Evolutionary conservation across 164 flowering plant genomes (phyloP), one percentile per base, ranked within the genome.

Genomic region (Aristolochia contorta): DNA sequence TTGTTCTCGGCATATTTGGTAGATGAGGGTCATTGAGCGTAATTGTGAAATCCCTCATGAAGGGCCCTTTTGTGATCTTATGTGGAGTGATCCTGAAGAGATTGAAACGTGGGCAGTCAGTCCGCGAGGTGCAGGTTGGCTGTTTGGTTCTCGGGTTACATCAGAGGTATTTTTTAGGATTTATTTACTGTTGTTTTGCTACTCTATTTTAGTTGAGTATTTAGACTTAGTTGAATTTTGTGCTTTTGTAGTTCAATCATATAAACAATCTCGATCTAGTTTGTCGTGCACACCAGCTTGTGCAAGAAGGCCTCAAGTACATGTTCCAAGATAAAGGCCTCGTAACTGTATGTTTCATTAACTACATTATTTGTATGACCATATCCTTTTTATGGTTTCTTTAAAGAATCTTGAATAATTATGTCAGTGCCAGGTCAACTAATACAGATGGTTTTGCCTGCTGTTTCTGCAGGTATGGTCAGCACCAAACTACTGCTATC

Each of bases 91-190:
- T 67, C 98, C 98, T 63, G 98, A 93, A 76, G 97, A 90, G 69
- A 93, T 93, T 72, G 97, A 93, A 76, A 90, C 97, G 65, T 93
- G 98, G 98, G 96, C 97, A 54, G 98, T 93, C 43, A 94, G 99
- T 81, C 99, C 97, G n/a, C 86, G 99, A 0, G 99, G 97, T 67
- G 99, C 99, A 57, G 99, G 99, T 57, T 94, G 99, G 99, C 97
- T 94, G 58, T 94, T 94, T 74, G 99, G 99, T 56, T 88, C 99
- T 41, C 80, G 96, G 73, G 99, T 94, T 65, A 91, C 99, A 24
- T 69, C 96, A 61, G 99, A 94, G 95, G 99, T 87, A 74, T 25
- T 13, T 23, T n/a, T 45, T n/a, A 27, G 12, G 56, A 15, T 52
- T 6, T 15, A 5, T 52, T 10, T 47, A 16, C 21, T 20, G 14